Evolutionary conservation across 495 filamentous ascomycete species (phyloP), one percentile per base, ranked within the genome.

Genomic region (Penicillium waksmanii): DNA sequence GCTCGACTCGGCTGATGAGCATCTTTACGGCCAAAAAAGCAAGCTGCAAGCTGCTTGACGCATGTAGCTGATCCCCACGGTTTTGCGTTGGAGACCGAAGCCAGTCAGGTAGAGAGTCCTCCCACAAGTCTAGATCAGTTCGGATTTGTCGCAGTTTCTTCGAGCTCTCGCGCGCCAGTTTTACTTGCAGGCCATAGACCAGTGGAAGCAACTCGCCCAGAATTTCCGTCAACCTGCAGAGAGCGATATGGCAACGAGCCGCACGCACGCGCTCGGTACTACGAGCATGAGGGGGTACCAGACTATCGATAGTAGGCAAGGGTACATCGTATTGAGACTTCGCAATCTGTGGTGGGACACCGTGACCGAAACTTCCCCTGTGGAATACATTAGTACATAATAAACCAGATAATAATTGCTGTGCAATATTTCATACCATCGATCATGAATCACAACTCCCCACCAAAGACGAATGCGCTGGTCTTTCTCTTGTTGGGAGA

Each of bases 291-390:
- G 59, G 60, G 4, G 76, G 69, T 11, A 77, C 68, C 3, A 80
- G 53, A 5, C 72, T 65, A 34, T 80, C 76, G 34, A 80, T 55
- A 0, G 70, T 79, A 3, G 82, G 82, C 47, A 80, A 58, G 33
- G 81, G 81, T 18, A 85, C 82, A 58, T 85, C 81, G 56, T 85
- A 84, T 62, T 83, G 79, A 18, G 70, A 74, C 50, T 75, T 80
- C 8, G 73, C 61, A 46, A 84, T 77, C 42, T 81, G 76, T 48
- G 81, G 74, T 18, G 81, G 81, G 18, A 81, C 78, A 10, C 81
- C 81, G 53, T 84, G 79, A 25, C 78, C 77, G 55, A 80, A 78
- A 60, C 81, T 84, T 64, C 80, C 77, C 80, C 79, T 80, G 57
- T 51, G 42, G 7, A 53, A 55, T 27, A 43, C 43, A 33, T 61